These are phyloP conservation scores for Endotrypanum monterogeii DNA, from an alignment of 208 protist species.

Conservation along the genomic window DNA sequence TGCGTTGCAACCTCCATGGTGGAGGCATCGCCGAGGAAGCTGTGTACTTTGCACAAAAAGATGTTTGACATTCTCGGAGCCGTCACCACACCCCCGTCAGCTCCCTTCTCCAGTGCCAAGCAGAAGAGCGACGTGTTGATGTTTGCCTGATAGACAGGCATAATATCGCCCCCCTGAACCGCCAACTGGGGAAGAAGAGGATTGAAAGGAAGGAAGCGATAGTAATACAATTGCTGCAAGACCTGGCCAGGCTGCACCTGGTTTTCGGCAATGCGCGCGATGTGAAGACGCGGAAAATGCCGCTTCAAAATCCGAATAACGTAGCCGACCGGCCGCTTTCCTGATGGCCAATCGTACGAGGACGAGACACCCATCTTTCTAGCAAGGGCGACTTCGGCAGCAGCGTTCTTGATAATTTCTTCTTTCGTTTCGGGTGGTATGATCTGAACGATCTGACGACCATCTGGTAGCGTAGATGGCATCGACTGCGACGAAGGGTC, in stretches of 20 bases:
- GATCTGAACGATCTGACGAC: slow-evolving; percentile 44
- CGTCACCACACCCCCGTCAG: slow-evolving; percentile 12
- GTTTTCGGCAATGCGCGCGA: slow-evolving; percentile 44
- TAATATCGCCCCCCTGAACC: slow-evolving; percentile 69
- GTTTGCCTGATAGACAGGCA: slow-evolving; percentile 28
- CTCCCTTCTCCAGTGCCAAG: slow-evolving; percentile 32
- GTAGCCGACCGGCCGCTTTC: slow-evolving; percentile 31
- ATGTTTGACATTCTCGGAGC: slow-evolving; percentile 30
- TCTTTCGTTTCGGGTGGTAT: slow-evolving; percentile 26
- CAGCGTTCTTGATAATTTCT: not conserved
- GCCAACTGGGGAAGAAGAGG: slow-evolving; percentile 55
- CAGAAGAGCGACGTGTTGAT: slow-evolving; percentile 51
- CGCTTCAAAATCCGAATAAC: slow-evolving; percentile 60
- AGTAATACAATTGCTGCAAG: slow-evolving; percentile 50
- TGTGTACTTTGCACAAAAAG: slow-evolving; percentile 24
- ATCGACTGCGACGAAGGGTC: slow-evolving; percentile 15
- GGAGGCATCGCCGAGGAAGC: slow-evolving; percentile 45
- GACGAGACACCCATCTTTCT: slow-evolving; percentile 30
- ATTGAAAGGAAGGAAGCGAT: slow-evolving; percentile 72
- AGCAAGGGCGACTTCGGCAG: slow-evolving; percentile 36
- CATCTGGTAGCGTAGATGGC: slow-evolving; percentile 47
- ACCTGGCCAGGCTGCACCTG: slow-evolving; percentile 35
- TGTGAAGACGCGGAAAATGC: slow-evolving; percentile 33
- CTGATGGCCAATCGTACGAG: slow-evolving; percentile 34
- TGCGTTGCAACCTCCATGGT: slow-evolving; percentile 43